phyloP scores from a whole-genome alignment of 768 basidiomycete genomes.

The Trametes cinnabarina region DNA sequence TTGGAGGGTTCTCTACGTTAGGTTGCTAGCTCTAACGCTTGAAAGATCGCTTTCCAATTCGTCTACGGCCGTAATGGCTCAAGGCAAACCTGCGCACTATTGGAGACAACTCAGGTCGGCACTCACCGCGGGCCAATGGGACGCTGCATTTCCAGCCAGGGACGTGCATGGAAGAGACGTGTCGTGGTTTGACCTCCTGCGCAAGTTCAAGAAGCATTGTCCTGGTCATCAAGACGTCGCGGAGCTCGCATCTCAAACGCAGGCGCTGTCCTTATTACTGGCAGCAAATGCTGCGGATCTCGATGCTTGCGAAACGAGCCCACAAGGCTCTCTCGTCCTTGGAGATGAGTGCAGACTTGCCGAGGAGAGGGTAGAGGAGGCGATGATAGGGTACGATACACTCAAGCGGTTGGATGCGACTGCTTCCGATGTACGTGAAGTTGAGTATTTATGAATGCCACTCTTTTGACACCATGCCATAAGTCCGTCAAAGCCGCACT shows the following conservation, averaged over 20 bases:
- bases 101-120: constrained; percentile 71
- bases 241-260: constrained; percentile 67
- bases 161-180: constrained; percentile 50
- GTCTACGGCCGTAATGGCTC: constrained; percentile 37
- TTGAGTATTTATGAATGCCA: constrained; percentile 1
- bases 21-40: too few species aligned
- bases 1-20: too few species aligned
- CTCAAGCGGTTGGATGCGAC: constrained; percentile 50
- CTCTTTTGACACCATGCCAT: constrained; percentile 3
- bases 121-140: constrained; percentile 75
- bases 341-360: constrained; percentile 57
- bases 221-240: constrained; percentile 56
- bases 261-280: constrained; percentile 55
- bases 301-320: constrained; percentile 40
- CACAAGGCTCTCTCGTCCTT: constrained; percentile 42
- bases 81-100: constrained; percentile 71
- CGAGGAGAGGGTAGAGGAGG: constrained; percentile 59
- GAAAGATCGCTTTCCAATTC: too few species aligned
- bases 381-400: constrained; percentile 48
- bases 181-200: constrained; percentile 75
- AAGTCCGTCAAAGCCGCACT: constrained; percentile 68
- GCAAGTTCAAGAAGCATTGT: constrained; percentile 88
- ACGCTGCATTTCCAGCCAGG: constrained; percentile 57
- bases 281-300: constrained; percentile 44
- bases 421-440: constrained; percentile 56